phyloP scores from a whole-genome alignment of 1,139 yeast species.

The Blastobotrys malaysiensis region DNA sequence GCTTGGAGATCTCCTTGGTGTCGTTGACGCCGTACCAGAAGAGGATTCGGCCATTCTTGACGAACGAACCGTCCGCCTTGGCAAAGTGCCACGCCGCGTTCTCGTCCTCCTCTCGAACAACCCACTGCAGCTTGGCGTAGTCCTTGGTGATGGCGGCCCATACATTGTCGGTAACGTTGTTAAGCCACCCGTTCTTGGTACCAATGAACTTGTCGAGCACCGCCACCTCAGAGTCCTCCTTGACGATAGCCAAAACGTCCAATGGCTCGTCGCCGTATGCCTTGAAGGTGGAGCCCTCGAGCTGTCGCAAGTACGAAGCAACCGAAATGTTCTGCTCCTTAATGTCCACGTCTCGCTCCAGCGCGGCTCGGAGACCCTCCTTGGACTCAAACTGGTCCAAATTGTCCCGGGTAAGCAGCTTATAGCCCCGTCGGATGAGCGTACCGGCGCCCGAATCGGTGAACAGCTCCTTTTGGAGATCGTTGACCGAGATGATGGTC shows the following conservation, averaged over 20 bases:
- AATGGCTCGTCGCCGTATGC: slow-evolving; percentile 94
- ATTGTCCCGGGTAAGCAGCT: slow-evolving; percentile 62
- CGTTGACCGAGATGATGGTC: slow-evolving; percentile 92
- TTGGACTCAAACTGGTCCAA: slow-evolving; percentile 66
- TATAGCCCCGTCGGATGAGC: slow-evolving; percentile 93
- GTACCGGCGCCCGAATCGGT: slow-evolving; percentile 99
- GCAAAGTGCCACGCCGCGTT: slow-evolving; percentile 90
- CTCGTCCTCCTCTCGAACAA: slow-evolving; percentile 83
- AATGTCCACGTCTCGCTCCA: slow-evolving; percentile 72
- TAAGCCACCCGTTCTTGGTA: slow-evolving; percentile 91
- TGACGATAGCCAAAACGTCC: slow-evolving; percentile 86
- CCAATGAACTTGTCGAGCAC: slow-evolving; percentile 82
- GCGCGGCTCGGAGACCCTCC: slow-evolving; percentile 69
- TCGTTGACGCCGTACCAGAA: slow-evolving; percentile 90
- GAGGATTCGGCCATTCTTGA: slow-evolving; percentile 80
- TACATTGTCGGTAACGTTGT: slow-evolving; percentile 92
- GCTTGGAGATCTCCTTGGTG: slow-evolving; percentile 55
- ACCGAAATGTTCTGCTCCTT: slow-evolving; percentile 66
- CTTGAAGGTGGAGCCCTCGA: slow-evolving; percentile 59
- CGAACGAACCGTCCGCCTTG: slow-evolving; percentile 89
- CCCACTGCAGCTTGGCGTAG: slow-evolving; percentile 73
- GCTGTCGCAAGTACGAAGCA: slow-evolving; percentile 72
- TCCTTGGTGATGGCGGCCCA: slow-evolving; percentile 79
- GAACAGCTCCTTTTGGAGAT: slow-evolving; percentile 91
- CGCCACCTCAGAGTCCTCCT: slow-evolving; percentile 48